Evolutionary conservation across 306 rosid genomes (phyloP).

Genomic region (Cucumis hystrix): DNA sequence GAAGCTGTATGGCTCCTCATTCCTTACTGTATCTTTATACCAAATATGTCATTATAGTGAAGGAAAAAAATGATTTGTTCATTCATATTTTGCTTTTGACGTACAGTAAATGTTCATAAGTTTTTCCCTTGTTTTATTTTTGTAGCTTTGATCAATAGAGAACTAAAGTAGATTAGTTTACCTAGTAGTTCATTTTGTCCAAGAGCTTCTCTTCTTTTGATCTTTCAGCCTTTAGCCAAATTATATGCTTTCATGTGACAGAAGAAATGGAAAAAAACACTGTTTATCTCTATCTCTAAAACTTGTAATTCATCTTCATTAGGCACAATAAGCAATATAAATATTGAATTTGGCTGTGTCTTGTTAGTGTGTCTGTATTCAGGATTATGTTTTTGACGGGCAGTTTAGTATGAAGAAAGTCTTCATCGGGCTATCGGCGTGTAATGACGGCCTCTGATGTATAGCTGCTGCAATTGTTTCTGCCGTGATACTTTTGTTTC

Average conservation of each 20-base stretch:
- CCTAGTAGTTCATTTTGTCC: background rate
- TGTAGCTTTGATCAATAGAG: background rate
- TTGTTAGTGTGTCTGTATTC: background rate
- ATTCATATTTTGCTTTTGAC: background rate
- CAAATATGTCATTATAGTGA: background rate
- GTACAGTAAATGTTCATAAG: background rate
- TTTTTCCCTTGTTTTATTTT: background rate
- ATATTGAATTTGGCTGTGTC: background rate
- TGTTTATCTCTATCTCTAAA: background rate
- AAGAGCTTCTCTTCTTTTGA: background rate
- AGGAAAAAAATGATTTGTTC: background rate
- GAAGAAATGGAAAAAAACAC: background rate
- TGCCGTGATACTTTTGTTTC: background rate
- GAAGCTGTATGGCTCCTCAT: conserved; percentile 15
- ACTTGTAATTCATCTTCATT: background rate
- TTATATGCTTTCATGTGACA: background rate
- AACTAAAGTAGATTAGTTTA: background rate
- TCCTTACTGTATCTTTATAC: background rate
- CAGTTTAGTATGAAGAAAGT: background rate
- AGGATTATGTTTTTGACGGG: background rate
- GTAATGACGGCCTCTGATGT: background rate
- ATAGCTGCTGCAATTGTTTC: background rate
- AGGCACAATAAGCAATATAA: background rate
- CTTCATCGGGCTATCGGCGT: background rate
- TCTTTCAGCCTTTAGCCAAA: background rate